Evolutionary conservation across 371 early-diverging fungal genomes (phyloP).

Genomic region (Amoeboaphelidium protococcarum): DNA sequence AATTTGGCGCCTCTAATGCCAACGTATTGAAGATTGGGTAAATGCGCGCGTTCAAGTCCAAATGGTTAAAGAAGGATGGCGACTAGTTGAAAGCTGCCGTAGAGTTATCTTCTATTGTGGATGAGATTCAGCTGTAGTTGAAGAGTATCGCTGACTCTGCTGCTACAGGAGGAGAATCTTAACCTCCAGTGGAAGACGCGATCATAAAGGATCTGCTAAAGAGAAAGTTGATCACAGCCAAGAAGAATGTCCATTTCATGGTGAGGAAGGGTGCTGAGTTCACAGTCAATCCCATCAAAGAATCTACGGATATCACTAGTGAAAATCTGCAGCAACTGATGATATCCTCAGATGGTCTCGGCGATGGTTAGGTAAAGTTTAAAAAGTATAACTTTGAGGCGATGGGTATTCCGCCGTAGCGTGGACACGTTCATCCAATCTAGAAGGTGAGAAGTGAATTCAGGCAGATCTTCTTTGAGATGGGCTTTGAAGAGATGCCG

Average conservation of each 20-base stretch:
- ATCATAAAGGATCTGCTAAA: slow-evolving; percentile 59
- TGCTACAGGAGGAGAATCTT: slow-evolving; percentile 27
- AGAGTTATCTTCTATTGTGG: slow-evolving; percentile 41
- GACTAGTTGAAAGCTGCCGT: slow-evolving; percentile 13
- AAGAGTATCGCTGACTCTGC: slow-evolving; percentile 28
- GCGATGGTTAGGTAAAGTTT: slow-evolving; percentile 36
- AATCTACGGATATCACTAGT: slow-evolving; percentile 80
- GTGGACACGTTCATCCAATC: slow-evolving; percentile 94
- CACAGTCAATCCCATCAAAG: slow-evolving; percentile 47
- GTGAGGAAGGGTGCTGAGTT: slow-evolving; percentile 74
- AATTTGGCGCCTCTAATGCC: background rate
- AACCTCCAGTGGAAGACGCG: slow-evolving; percentile 30
- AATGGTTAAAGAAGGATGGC: slow-evolving; percentile 74
- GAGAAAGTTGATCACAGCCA: slow-evolving; percentile 37
- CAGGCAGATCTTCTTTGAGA: slow-evolving; percentile 95
- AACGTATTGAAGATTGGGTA: slow-evolving; percentile 48
- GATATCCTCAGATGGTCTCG: background rate
- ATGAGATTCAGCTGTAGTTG: slow-evolving; percentile 53
- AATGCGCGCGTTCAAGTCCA: slow-evolving; percentile 81
- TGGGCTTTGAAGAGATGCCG: slow-evolving; percentile 98
- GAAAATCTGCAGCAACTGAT: slow-evolving; percentile 65
- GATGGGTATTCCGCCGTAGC: slow-evolving; percentile 46
- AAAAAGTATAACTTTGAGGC: slow-evolving; percentile 98
- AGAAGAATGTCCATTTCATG: slow-evolving; percentile 9
- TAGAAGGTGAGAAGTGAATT: slow-evolving; percentile 98